These are phyloP conservation scores for Pythium periplocum DNA, from an alignment of 352 stramenopile genomes.

Conservation along the genomic window DNA sequence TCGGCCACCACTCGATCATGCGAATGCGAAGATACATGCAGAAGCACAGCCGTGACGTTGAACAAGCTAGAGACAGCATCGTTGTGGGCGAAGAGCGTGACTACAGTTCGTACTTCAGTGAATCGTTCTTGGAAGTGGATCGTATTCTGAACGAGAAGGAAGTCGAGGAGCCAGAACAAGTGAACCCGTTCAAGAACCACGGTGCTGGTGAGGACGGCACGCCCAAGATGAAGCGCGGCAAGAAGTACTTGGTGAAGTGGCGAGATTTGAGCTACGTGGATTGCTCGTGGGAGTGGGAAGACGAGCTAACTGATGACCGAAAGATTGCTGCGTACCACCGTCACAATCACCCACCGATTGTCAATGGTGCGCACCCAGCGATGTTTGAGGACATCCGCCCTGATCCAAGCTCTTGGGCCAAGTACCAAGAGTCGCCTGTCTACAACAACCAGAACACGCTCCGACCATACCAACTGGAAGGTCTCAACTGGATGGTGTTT, in stretches of 20 bases:
- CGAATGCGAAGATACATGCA: constrained; percentile 82
- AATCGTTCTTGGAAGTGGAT: constrained; percentile 81
- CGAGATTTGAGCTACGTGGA: constrained; percentile 88
- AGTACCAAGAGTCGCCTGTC: constrained; percentile 80
- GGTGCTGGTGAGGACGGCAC: constrained; percentile 33
- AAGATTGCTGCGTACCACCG: constrained; percentile 87
- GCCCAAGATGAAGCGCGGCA: constrained; percentile 63
- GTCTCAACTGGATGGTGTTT: constrained; percentile 97
- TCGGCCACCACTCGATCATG: constrained; percentile 75
- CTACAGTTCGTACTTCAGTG: constrained; percentile 79
- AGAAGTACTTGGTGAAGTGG: constrained; percentile 92
- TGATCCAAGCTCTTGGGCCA: constrained; percentile 77
- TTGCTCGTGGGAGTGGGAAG: constrained; percentile 87
- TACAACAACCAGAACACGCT: constrained; percentile 95
- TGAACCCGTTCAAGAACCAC: constrained; percentile 66
- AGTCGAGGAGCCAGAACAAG: constrained; percentile 66
- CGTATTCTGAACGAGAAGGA: constrained; percentile 74
- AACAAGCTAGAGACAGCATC: constrained; percentile 69
- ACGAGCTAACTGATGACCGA: constrained; percentile 84
- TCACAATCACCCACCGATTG: constrained; percentile 80
- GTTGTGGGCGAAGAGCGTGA: constrained; percentile 72
- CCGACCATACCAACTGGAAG: constrained; percentile 98
- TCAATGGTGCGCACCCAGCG: constrained; percentile 76
- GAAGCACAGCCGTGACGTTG: constrained; percentile 81
- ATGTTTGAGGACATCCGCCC: constrained; percentile 80